phyloP scores from a whole-genome alignment of 257 asterid genomes.

The Solanum commersonii region DNA sequence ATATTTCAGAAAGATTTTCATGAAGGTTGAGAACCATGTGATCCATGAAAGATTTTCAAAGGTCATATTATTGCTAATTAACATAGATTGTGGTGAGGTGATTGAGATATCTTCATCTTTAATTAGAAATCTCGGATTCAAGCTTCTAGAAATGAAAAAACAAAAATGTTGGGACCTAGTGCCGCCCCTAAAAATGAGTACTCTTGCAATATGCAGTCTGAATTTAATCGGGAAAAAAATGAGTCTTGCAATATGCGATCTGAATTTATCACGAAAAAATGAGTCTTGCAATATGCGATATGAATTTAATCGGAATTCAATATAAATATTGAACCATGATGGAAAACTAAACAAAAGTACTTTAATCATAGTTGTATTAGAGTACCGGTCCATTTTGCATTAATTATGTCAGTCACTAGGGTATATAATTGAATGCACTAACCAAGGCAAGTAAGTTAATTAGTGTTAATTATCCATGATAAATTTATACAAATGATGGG shows the following conservation, averaged over 20 bases:
- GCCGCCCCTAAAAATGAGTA: background rate
- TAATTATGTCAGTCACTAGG: background rate
- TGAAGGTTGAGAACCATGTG: background rate
- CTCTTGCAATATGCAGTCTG: background rate
- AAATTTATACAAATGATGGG: background rate
- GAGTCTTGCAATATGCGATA: background rate
- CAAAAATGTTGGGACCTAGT: background rate
- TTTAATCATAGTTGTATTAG: background rate
- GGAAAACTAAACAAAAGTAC: background rate
- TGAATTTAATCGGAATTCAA: background rate
- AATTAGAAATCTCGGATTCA: fast-evolving
- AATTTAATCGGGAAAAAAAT: background rate
- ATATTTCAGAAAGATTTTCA: background rate
- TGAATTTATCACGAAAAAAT: background rate
- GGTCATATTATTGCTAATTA: background rate
- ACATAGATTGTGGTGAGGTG: background rate
- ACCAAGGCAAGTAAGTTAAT: background rate
- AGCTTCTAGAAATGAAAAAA: too few species aligned
- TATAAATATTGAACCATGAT: background rate
- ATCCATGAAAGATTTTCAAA: background rate
- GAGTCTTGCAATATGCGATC: background rate
- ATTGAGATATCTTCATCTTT: background rate
- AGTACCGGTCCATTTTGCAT: background rate
- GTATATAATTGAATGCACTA: background rate
- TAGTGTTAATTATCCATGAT: background rate